Base-by-base conservation (phyloP, 2,329 filamentous ascomycete genomes). In the Nigrospora oryzae region DNA sequence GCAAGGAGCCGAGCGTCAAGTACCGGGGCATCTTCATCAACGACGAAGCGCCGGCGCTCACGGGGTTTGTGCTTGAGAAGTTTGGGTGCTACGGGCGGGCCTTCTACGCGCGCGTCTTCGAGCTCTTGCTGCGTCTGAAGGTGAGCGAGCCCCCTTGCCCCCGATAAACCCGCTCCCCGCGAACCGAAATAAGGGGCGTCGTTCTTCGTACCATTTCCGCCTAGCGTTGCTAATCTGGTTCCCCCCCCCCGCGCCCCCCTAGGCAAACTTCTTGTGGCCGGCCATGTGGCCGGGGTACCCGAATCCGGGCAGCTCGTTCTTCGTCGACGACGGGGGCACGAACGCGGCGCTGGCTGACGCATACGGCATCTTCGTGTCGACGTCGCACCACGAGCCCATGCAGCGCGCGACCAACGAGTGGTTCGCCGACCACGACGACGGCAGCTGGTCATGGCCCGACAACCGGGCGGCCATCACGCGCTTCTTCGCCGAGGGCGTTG, bases 371-470 rank as follows among this genome's bases (percentile, higher is more conserved):
- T 77, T 83, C 3, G 74, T 84, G 58, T 79, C 77, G 3, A 81
- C 78, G 0, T 79, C 75, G 0, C 80, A 84, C 53, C 81, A 81
- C 12, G 81, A 84, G 57, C 81, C 81, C 0, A 79, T 84, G 78
- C 74, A 76, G 51, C 69, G 79, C 19, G 70, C 73, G 10, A 80
- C 77, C 8, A 73, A 71, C 14, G 67, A 71, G 48, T 70, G 67
- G 67, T 61, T 63, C 15, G 58, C 53, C 10, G 51, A 57, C 5
- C 58, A 62, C 7, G 55, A 63, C 1, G 56, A 73, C 3, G 79
- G 79, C 1, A 66, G 66, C 1, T 84, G 80, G 79, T 66, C 75
- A 38, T 84, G 79, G 77, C 65, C 70, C 4, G 74, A 67, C 0
- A 84, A 83, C 59, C 64, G 59, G 40, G 57, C 59, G 1, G 76